A percentile compares a stretch with the other conserved stretches of the same genome.
phyloP scores from a whole-genome alignment of 805 yeast species.

The Suhomyces faveliae region DNA sequence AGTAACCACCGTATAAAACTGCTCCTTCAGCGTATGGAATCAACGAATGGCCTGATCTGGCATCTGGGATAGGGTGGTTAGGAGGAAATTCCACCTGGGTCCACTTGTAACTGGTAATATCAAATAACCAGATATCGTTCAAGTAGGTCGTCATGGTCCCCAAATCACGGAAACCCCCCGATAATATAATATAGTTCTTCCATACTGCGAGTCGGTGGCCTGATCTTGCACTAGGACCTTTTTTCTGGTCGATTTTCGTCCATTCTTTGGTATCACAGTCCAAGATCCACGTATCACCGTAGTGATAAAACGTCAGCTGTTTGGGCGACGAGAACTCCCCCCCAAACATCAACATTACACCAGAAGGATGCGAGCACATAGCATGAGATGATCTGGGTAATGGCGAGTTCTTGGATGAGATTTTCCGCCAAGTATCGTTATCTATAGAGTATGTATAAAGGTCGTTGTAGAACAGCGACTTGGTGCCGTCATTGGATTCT shows the following conservation, averaged over 20 bases:
- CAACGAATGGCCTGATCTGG: slow-evolving; percentile 90
- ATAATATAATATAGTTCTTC: slow-evolving; percentile 84
- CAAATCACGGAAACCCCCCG: slow-evolving; percentile 92
- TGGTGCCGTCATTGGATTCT: slow-evolving; percentile 54
- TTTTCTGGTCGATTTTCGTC: slow-evolving; percentile 77
- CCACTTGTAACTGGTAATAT: slow-evolving; percentile 88
- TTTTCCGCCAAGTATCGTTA: slow-evolving; percentile 75
- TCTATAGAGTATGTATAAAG: slow-evolving; percentile 70
- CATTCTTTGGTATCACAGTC: slow-evolving; percentile 85
- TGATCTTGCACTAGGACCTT: slow-evolving; percentile 81
- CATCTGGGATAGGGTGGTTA: slow-evolving; percentile 78
- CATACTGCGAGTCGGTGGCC: slow-evolving; percentile 90
- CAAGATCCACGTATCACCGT: slow-evolving; percentile 93
- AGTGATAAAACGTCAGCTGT: slow-evolving; percentile 92
- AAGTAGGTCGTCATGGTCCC: slow-evolving; percentile 81
- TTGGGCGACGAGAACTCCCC: slow-evolving; percentile 98
- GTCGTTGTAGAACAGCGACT: slow-evolving; percentile 79
- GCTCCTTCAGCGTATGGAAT: slow-evolving; percentile 81
- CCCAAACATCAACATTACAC: slow-evolving; percentile 82
- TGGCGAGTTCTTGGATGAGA: slow-evolving; percentile 82
- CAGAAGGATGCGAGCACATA: slow-evolving; percentile 90
- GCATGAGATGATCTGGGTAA: slow-evolving; percentile 92
- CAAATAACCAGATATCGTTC: slow-evolving; percentile 89
- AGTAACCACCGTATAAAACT: slow-evolving; percentile 87
- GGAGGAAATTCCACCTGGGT: slow-evolving; percentile 82